Percentiles rank a stretch among this genome's conserved stretches.
phyloP scores from a whole-genome alignment of 768 basidiomycete genomes.

The Tricholoma terreum region DNA sequence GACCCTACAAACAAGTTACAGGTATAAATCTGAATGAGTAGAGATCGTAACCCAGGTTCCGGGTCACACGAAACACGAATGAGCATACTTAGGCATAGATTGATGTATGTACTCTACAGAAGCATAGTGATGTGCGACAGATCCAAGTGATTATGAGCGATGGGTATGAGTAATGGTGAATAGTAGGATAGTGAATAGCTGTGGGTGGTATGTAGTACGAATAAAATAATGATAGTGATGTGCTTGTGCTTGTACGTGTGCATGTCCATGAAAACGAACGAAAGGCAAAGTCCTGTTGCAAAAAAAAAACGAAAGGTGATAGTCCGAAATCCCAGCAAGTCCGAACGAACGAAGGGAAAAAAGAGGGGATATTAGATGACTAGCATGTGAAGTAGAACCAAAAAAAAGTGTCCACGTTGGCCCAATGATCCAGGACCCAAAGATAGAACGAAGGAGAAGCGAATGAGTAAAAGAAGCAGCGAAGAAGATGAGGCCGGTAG shows the following conservation, averaged over 20 bases:
- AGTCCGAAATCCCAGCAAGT: constrained; percentile 2
- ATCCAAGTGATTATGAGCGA: neutral
- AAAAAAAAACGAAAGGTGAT: neutral
- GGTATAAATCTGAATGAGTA: too few species aligned
- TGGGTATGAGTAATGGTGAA: neutral
- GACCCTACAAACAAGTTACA: too few species aligned
- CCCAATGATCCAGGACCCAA: neutral
- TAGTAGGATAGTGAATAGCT: neutral
- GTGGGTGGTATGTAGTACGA: neutral
- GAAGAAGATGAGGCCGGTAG: neutral
- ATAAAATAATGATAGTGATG: constrained; percentile 15
- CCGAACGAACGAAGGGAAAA: constrained; percentile 1
- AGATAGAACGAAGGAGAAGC: constrained; percentile 2
- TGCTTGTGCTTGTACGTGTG: constrained; percentile 5
- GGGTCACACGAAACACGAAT: too few species aligned
- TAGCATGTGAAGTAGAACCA: constrained; percentile 16
- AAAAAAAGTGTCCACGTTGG: constrained; percentile 8
- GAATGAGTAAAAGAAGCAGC: constrained; percentile 14
- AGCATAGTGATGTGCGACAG: constrained; percentile 1
- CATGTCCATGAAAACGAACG: neutral
- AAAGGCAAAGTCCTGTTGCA: constrained; percentile 1
- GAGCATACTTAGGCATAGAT: neutral
- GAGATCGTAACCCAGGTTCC: too few species aligned
- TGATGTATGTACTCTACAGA: neutral
- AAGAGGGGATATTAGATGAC: constrained; percentile 22